A percentile compares a stretch with the other conserved stretches of the same genome.
Conservation (phyloP, 2,329 filamentous ascomycete species). For the Elsinoe perseae region DNA sequence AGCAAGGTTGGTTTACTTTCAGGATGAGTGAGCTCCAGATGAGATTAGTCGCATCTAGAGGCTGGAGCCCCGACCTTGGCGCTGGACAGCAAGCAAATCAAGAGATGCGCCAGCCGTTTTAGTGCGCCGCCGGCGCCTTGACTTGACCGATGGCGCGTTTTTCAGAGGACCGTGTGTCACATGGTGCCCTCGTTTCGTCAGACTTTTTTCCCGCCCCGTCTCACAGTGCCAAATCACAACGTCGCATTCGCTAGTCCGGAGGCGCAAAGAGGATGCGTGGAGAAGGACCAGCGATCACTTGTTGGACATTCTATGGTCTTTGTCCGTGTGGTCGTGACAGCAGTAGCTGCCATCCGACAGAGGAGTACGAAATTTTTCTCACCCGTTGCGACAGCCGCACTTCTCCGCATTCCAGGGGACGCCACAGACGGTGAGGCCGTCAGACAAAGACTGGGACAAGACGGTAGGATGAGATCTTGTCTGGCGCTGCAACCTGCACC, state of each 20-base stretch:
- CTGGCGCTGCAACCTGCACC: slow-evolving; percentile 8
- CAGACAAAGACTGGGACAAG: slow-evolving; percentile 8
- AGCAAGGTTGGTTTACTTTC: not conserved
- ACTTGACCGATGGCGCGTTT: slow-evolving; percentile 10
- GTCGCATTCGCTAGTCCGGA: slow-evolving; percentile 12
- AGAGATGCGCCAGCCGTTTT: not conserved
- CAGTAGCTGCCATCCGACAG: not conserved
- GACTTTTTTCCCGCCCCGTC: slow-evolving; percentile 7
- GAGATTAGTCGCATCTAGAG: slow-evolving; percentile 12
- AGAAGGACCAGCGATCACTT: not conserved
- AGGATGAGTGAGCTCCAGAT: not conserved
- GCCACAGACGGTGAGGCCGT: slow-evolving; percentile 2
- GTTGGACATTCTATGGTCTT: not conserved
- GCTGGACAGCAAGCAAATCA: slow-evolving; percentile 8
- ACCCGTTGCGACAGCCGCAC: slow-evolving; percentile 14
- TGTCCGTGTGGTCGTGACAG: not conserved
- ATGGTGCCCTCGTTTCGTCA: slow-evolving; percentile 14
- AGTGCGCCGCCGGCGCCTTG: slow-evolving; percentile 7
- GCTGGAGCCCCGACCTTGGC: slow-evolving; percentile 14
- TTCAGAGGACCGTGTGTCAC: slow-evolving; percentile 15
- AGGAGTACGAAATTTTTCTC: slow-evolving; percentile 6
- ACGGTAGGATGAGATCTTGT: not conserved
- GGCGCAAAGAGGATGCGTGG: not conserved
- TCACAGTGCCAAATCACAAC: slow-evolving; percentile 13
- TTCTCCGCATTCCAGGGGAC: slow-evolving; percentile 14